phyloP scores from a whole-genome alignment of 352 stramenopile genomes.

The Phytophthora rubi region DNA sequence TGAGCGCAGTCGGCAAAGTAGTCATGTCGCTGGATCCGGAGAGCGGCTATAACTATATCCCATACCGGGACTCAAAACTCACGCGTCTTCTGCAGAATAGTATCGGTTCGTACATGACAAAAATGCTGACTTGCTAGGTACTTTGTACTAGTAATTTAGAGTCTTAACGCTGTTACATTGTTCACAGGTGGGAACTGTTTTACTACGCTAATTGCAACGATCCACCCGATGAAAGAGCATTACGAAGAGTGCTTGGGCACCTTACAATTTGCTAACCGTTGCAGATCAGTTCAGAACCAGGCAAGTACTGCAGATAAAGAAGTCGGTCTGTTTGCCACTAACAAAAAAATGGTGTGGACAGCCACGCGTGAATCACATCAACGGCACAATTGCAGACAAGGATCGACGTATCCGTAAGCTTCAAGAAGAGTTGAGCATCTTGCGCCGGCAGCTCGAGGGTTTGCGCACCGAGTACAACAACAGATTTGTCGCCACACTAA shows the following conservation, averaged over 20 bases:
- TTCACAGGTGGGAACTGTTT: constrained; percentile 84
- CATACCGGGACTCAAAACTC: constrained; percentile 87
- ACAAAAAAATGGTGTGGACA: constrained; percentile 10
- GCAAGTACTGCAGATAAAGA: constrained; percentile 21
- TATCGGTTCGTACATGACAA: constrained; percentile 51
- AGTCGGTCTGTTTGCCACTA: constrained; percentile 1
- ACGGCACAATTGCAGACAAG: constrained; percentile 82
- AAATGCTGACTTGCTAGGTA: neutral
- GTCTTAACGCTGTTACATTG: neutral
- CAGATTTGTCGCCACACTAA: constrained; percentile 71
- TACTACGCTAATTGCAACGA: constrained; percentile 86
- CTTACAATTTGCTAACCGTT: constrained; percentile 92
- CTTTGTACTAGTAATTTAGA: neutral
- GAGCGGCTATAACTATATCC: constrained; percentile 90
- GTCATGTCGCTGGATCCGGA: constrained; percentile 88
- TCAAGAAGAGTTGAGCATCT: constrained; percentile 68
- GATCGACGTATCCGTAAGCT: constrained; percentile 85
- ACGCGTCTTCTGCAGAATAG: constrained; percentile 86
- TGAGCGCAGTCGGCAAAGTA: constrained; percentile 87
- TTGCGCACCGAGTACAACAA: constrained; percentile 81
- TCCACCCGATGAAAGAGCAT: constrained; percentile 89
- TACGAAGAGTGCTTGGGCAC: constrained; percentile 92
- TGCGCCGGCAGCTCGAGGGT: constrained; percentile 72
- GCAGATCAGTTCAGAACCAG: constrained; percentile 91
- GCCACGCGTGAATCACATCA: constrained; percentile 88